phyloP scores from a whole-genome alignment of 2,329 filamentous ascomycete genomes.

The Amauroascus verrucosus region DNA sequence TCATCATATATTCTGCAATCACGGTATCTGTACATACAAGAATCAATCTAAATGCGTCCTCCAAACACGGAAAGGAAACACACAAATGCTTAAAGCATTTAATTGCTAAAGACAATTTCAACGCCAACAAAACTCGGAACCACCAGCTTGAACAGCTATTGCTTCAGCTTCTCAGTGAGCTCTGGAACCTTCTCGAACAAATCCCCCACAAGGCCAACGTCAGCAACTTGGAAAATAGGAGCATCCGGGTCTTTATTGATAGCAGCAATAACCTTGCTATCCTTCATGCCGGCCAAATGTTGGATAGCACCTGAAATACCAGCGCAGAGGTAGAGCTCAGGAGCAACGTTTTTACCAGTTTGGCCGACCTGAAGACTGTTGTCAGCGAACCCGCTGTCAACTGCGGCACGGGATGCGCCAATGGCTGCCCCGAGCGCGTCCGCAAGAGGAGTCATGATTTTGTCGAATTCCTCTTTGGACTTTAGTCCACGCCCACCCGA shows the following conservation, averaged over 20 bases:
- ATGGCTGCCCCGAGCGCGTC: slow-evolving; percentile 92
- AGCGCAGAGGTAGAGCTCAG: slow-evolving; percentile 86
- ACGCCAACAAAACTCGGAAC: not conserved
- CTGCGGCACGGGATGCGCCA: slow-evolving; percentile 85
- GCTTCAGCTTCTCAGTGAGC: slow-evolving; percentile 88
- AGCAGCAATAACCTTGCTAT: slow-evolving; percentile 97
- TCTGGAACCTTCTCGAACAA: slow-evolving; percentile 93
- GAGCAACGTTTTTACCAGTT: slow-evolving; percentile 96
- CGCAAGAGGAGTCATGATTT: slow-evolving; percentile 79
- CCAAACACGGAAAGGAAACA: not conserved
- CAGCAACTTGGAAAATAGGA: slow-evolving; percentile 95
- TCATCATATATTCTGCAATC: slow-evolving; percentile 3
- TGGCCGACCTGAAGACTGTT: slow-evolving; percentile 97
- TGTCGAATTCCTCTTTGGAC: slow-evolving; percentile 96
- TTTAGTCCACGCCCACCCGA: slow-evolving; percentile 91
- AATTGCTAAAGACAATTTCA: not conserved
- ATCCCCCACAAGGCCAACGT: slow-evolving; percentile 91
- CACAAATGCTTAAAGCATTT: not conserved
- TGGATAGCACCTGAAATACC: slow-evolving; percentile 97
- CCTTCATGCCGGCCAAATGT: slow-evolving; percentile 98
- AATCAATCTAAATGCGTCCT: slow-evolving; percentile 1
- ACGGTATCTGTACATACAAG: slow-evolving; percentile 12
- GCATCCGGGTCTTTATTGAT: slow-evolving; percentile 98
- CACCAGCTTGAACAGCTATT: slow-evolving; percentile 5
- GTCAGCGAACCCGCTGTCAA: slow-evolving; percentile 95